phyloP scores from a whole-genome alignment of 805 yeast species.

The Starmerella sirachaensis region DNA sequence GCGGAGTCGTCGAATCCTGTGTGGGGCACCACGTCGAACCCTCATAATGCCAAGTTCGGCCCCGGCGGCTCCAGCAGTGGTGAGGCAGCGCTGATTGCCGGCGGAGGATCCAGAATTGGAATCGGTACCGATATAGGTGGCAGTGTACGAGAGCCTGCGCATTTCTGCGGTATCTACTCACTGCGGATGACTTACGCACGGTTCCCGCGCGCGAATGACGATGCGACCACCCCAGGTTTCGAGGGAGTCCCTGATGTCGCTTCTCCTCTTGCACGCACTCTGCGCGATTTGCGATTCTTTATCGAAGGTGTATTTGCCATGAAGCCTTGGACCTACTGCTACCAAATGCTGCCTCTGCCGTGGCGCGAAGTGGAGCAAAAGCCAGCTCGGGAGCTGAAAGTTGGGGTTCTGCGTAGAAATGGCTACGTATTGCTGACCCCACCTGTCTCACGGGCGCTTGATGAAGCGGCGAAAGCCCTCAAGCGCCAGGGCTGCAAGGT shows the following conservation, averaged over 20 bases:
- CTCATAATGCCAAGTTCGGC: conserved; percentile 35
- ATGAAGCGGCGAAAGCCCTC: conserved; percentile 32
- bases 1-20: conserved; percentile 44
- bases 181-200: conserved; percentile 40
- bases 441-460: conserved; percentile 33
- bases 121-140: conserved; percentile 49
- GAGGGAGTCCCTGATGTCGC: conserved; percentile 20
- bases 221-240: conserved; percentile 36
- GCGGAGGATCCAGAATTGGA: conserved; percentile 40
- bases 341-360: conserved; percentile 37
- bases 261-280: conserved; percentile 29
- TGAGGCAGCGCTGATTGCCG: conserved; percentile 37
- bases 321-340: conserved; percentile 47
- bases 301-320: conserved; percentile 36
- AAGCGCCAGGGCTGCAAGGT: conserved; percentile 37
- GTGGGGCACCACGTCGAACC: conserved; percentile 41
- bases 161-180: conserved; percentile 42
- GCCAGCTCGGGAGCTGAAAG: conserved; percentile 32
- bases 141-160: conserved; percentile 43
- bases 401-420: conserved; percentile 40
- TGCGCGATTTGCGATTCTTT: conserved; percentile 39
- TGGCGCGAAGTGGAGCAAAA: conserved; percentile 40
- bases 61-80: conserved; percentile 48
- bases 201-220: conserved; percentile 34
- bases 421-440: conserved; percentile 43